These are phyloP conservation scores for Magnolia kwangsiensis DNA, from an alignment of 164 flowering plant genomes.

Conservation along the genomic window DNA sequence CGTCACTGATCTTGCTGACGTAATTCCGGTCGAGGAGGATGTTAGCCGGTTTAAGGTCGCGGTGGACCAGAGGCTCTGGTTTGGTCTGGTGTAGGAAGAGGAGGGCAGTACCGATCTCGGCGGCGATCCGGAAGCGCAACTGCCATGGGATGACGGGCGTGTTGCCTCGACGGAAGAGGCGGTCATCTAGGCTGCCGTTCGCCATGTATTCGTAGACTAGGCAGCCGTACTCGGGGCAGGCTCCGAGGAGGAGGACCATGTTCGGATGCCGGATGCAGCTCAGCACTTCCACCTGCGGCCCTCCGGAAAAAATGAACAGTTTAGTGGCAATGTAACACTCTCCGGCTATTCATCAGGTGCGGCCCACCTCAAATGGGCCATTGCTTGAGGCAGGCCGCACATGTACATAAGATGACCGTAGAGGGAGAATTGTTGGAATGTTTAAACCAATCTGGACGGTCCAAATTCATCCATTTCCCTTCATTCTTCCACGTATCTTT, in stretches of 20 bases:
- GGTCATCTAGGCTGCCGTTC: constrained; percentile 70
- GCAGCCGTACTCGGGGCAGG: constrained; percentile 75
- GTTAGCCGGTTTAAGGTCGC: constrained; percentile 69
- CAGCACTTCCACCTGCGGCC: constrained; percentile 62
- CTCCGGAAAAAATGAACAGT: neutral
- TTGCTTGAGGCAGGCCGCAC: too few species aligned
- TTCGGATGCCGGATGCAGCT: constrained; percentile 78
- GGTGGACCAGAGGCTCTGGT: constrained; percentile 72
- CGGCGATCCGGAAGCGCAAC: constrained; percentile 54
- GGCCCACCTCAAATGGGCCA: too few species aligned
- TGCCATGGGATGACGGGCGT: constrained; percentile 60
- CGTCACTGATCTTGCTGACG: constrained; percentile 72
- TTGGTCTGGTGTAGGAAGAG: constrained; percentile 76
- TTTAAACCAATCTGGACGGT: too few species aligned
- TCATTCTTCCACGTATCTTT: too few species aligned
- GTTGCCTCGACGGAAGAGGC: constrained; percentile 51
- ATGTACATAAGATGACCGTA: too few species aligned
- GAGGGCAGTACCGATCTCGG: constrained; percentile 63
- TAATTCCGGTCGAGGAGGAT: constrained; percentile 63
- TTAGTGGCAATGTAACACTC: neutral
- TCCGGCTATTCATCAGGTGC: too few species aligned
- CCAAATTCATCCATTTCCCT: too few species aligned
- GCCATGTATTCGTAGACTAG: constrained; percentile 74
- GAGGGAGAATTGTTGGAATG: too few species aligned
- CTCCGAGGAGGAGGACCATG: constrained; percentile 85